Conservation (phyloP, 177 flowering plant species). For the Telopea speciosissima region DNA sequence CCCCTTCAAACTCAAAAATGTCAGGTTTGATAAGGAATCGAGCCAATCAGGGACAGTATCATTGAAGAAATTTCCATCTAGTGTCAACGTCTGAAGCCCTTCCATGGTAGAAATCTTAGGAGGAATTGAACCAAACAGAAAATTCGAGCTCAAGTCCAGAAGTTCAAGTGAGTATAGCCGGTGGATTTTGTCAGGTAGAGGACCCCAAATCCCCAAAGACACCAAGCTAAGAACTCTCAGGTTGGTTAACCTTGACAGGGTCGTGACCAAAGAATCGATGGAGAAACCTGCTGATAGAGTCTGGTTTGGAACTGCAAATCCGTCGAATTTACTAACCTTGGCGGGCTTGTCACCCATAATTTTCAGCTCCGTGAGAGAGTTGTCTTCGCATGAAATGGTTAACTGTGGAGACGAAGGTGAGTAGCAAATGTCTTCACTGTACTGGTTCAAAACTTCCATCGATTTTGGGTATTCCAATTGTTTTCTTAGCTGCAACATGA, state of each 20-base stretch:
- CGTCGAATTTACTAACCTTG: constrained; percentile 45
- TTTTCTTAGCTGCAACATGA: constrained; percentile 72
- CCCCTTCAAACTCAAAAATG: constrained; percentile 58
- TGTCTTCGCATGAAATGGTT: constrained; percentile 48
- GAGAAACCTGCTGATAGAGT: constrained; percentile 76
- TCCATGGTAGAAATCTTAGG: constrained; percentile 52
- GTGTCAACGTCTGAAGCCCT: constrained; percentile 48
- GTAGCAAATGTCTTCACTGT: constrained; percentile 49
- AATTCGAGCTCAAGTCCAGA: constrained; percentile 87
- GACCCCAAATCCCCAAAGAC: constrained; percentile 93
- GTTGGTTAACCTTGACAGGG: constrained; percentile 57
- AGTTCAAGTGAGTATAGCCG: constrained; percentile 58
- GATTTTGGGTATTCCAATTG: constrained; percentile 69
- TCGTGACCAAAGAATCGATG: constrained; percentile 85
- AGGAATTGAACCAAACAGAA: constrained; percentile 70
- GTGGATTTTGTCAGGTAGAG: constrained; percentile 78
- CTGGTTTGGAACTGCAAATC: constrained; percentile 48
- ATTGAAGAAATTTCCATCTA: constrained; percentile 79
- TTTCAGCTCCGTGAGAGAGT: constrained; percentile 65
- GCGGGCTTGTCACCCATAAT: constrained; percentile 63
- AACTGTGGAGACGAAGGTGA: constrained; percentile 37
- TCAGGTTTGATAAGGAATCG: constrained; percentile 57
- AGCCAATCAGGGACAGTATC: constrained; percentile 70
- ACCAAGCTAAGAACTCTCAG: constrained; percentile 72
- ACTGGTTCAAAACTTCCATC: constrained; percentile 45